Conservation (phyloP, 2,329 filamentous ascomycete species). For the Alternaria sp. region DNA sequence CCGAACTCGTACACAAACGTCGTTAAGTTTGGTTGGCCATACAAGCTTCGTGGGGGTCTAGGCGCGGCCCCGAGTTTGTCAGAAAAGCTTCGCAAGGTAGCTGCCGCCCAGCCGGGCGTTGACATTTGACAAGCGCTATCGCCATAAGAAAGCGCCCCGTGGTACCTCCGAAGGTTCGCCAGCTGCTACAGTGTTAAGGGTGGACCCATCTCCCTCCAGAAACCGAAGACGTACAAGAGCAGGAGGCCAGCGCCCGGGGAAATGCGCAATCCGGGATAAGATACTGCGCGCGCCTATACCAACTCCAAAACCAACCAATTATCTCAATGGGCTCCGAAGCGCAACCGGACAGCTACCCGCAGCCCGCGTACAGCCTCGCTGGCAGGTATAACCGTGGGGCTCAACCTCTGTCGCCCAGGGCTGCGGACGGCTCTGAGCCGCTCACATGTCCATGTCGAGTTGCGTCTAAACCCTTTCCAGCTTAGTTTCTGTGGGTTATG, state of each 20-base stretch:
- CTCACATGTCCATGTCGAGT: background rate
- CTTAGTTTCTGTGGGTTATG: constrained; percentile 2
- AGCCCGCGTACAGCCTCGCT: background rate
- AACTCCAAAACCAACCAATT: background rate
- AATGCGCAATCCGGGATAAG: background rate
- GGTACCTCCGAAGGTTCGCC: background rate
- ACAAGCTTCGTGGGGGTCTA: background rate
- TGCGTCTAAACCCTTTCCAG: background rate
- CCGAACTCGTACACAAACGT: background rate
- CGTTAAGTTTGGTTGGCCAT: background rate
- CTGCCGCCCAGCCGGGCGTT: background rate
- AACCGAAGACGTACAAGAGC: background rate
- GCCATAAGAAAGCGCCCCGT: background rate
- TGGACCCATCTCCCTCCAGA: background rate
- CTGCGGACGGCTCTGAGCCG: background rate
- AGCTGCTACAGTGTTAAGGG: background rate
- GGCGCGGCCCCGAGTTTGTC: background rate
- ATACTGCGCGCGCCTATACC: background rate
- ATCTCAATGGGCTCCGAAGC: background rate
- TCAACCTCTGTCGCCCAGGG: background rate
- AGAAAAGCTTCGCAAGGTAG: background rate
- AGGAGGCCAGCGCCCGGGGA: background rate
- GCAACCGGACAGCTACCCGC: background rate
- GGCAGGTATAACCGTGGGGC: background rate
- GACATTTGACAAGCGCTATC: background rate